Evolutionary conservation across 163 green algal genomes (phyloP), one percentile per base, ranked within the genome.

Genomic region (Scenedesmus sp.): DNA sequence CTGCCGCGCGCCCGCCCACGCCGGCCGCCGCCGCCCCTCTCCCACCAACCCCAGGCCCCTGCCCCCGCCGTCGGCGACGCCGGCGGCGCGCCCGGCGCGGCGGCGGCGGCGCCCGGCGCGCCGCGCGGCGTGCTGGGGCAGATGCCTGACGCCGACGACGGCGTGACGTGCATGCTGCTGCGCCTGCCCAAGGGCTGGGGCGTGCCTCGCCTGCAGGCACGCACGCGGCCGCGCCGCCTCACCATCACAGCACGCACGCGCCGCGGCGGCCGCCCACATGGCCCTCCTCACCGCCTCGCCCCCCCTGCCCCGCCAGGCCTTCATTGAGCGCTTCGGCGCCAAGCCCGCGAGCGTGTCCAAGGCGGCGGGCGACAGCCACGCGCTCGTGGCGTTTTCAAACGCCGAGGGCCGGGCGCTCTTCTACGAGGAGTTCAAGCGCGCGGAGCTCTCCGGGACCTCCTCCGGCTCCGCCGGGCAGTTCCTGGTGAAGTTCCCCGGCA

Each of bases 161-260:
- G 72, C 28, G 60, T 81, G 1, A 74, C 33, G 33, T 81, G 73
- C 50, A 11, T 74, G 60, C 73, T 81, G 51, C 22, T 58, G 26
- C 11, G 62, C 18, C 45, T 81, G 60, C 73, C 73, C 14, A 53
- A 24, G 28, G 73, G 60, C 20, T 81, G 73, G 73, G 60, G 73
- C 7, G 20, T 22, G n/a, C 51, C 51, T 11, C 51, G 22, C 9
- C 51, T 60, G 51, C 51, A 33, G 51, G 15, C 17, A 17, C 47
- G 15, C 15, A 14, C 47, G 47, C 47, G 15, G 47, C 47, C 17
- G 47, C 47, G 14, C 15, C 47, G 14, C 15, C 47, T 56, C n/a
- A n/a, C n/a, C n/a, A n/a, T n/a, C n/a, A n/a, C n/a, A n/a, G n/a
- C n/a, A n/a, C n/a, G n/a, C n/a, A n/a, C n/a, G n/a, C n/a, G n/a